Base-by-base conservation (phyloP, 345 rosid species). In the Citrus unshiu region DNA sequence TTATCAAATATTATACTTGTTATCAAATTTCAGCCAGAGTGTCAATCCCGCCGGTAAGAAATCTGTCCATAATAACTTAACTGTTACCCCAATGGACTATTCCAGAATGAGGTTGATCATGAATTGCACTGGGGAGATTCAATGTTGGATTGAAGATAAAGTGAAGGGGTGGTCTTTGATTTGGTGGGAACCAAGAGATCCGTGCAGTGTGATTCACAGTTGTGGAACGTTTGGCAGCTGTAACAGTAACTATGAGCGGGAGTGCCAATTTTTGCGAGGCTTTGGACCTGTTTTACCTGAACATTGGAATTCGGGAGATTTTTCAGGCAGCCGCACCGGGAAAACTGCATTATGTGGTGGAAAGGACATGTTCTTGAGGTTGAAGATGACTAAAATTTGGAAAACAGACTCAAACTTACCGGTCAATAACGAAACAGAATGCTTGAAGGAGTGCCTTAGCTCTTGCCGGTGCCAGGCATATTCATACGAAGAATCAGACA, bases 191-290 rank as follows among this genome's bases (percentile, higher is more conserved):
- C 91, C 93, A 7, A 77, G 74, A 51, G 82, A 81, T 2, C 2
- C 2, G 2, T 29, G 30, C 30, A 2, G 30, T 29, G 2, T 29
- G 2, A 2, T 29, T 29, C 30, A 29, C 2, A 2, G 2, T 2
- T 29, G 30, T 29, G 30, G 30, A 29, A 29, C 2, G 2, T 29
- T 2, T 32, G 88, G 85, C 27, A 79, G 39, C 77, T 90, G 93
- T 74, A 84, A 82, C 65, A 68, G 70, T 24, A 76, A 72, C 1
- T 81, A 43, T 16, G 57, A 54, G 30, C 14, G 19, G 8, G 49
- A 4, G 21, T 90, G 93, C 72, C 72, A 77, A 40, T 90, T 91
- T 75, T 81, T 87, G 73, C 88, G 83, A 1, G 93, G 91, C 24
- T 88, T 83, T 65, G 6, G 19, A 72, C 90, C 88, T 4, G 27